Conservation (phyloP, 768 basidiomycete species). For the Jaapia argillacea region DNA sequence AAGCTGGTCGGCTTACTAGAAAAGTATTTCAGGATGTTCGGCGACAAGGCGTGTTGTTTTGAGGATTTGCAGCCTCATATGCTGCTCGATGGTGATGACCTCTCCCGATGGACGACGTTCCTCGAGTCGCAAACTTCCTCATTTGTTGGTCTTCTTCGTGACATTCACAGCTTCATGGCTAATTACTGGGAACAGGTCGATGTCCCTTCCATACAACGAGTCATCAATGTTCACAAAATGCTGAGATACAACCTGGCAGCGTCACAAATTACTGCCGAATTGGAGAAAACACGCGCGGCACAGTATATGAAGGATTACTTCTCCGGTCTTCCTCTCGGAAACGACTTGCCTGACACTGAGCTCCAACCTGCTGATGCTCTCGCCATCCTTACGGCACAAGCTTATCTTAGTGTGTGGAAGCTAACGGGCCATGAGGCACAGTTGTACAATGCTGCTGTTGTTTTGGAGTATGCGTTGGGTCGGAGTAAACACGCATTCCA, state of each 20-base stretch:
- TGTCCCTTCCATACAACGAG: no score
- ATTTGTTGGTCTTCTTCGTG: constrained; percentile 30
- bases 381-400: constrained; percentile 62
- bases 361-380: constrained; percentile 86
- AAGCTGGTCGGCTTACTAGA: constrained; percentile 41
- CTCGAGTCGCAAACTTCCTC: constrained; percentile 36
- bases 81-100: constrained; percentile 34
- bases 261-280: constrained; percentile 42
- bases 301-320: constrained; percentile 55
- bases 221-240: constrained; percentile 75
- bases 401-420: constrained; percentile 54
- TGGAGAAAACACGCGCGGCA: constrained; percentile 41
- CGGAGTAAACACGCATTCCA: constrained; percentile 77
- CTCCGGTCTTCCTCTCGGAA: constrained; percentile 56
- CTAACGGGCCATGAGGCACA: constrained; percentile 42
- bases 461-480: constrained; percentile 64
- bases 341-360: constrained; percentile 59
- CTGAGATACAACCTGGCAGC: constrained; percentile 46
- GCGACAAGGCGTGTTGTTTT: constrained; percentile 78
- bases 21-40: constrained; percentile 61
- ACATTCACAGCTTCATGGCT: no score
- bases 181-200: no score
- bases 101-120: constrained; percentile 42
- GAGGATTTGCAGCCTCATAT: constrained; percentile 76
- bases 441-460: constrained; percentile 50